These are phyloP conservation scores for Trypanosoma cruzi DNA, from an alignment of 208 protist species.

Conservation along the genomic window DNA sequence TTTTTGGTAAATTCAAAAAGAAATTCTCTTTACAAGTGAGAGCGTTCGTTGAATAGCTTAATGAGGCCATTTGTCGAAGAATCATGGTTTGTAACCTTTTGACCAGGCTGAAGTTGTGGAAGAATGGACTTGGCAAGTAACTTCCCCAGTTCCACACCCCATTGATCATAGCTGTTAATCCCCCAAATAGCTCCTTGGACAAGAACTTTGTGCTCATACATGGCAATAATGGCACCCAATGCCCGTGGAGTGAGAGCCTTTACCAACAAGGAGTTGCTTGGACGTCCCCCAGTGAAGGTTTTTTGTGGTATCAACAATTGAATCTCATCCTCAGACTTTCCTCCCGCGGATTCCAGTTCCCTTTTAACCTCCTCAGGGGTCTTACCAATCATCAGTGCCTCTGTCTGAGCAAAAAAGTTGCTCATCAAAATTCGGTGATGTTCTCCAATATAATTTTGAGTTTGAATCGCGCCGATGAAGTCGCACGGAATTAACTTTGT, in stretches of 20 bases:
- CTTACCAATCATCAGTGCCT: slow-evolving; percentile 97
- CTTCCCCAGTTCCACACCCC: slow-evolving; percentile 98
- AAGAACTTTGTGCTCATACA: slow-evolving; percentile 98
- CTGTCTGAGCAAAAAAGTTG: slow-evolving; percentile 98
- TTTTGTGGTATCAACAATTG: slow-evolving; percentile 74
- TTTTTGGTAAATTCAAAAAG: no score
- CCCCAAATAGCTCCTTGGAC: slow-evolving; percentile 97
- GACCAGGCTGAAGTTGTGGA: slow-evolving; percentile 83
- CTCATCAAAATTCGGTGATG: slow-evolving; percentile 96
- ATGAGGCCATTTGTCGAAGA: slow-evolving; percentile 96
- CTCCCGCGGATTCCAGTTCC: slow-evolving; percentile 70
- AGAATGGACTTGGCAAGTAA: slow-evolving; percentile 96
- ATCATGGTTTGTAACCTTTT: slow-evolving; percentile 82
- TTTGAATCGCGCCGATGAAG: slow-evolving; percentile 94
- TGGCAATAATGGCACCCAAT: slow-evolving; percentile 95
- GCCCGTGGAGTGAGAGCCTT: slow-evolving; percentile 92
- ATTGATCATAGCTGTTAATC: slow-evolving; percentile 98
- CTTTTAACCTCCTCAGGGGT: slow-evolving; percentile 77
- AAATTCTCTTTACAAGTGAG: slow-evolving; percentile 45
- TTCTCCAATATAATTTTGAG: slow-evolving; percentile 92
- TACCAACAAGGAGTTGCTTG: slow-evolving; percentile 96
- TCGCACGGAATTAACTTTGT: slow-evolving; percentile 97
- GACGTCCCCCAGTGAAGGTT: slow-evolving; percentile 94
- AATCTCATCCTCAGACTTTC: slow-evolving; percentile 57
- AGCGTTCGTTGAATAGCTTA: slow-evolving; percentile 90